Base-by-base conservation (phyloP, 306 rosid species). In the Rosa multiflora region DNA sequence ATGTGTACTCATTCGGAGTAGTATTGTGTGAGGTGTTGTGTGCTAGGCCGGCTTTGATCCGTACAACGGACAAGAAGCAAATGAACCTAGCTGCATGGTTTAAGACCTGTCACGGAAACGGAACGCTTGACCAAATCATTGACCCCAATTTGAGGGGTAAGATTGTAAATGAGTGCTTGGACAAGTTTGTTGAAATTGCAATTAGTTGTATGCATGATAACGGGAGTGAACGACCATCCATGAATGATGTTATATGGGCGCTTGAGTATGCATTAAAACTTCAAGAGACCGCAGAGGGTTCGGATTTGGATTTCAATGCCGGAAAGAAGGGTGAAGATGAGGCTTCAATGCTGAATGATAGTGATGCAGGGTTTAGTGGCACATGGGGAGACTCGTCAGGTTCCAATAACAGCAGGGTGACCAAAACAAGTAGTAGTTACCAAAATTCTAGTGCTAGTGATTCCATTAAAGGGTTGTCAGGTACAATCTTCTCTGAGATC, bases 171-270 rank as follows among this genome's bases (percentile, higher is more conserved):
- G 87, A 18, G 61, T 55, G 61, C 61, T 55, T 55, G 61, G 20
- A 55, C 61, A 44, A 84, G 40, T 90, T 72, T 6, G 18, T 81
- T 17, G 84, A 76, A 23, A 69, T 87, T 51, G 83, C 86, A 8
- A 79, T 72, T 82, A 86, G 83, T 75, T 88, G 94, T 82, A 21
- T 88, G 61, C 75, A 78, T 9, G 90, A 88, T 12, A 78, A 79
- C 5, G 90, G 90, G 4, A 52, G 46, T 39, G 84, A 86, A 6
- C 76, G 91, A 70, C 90, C 90, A 2, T 51, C 87, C 8, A 86
- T 77, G 85, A 87, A 87, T 23, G 91, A 90, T 10, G 91, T 88
- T 49, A 72, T 87, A 56, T 64, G 79, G 81, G 74, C 43, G 10
- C 88, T 89, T 52, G 79, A 70, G 63, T 20, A 64, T 29, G 88